Conservation (phyloP, 1,139 yeast species). For the Kodamaea derodonti region DNA sequence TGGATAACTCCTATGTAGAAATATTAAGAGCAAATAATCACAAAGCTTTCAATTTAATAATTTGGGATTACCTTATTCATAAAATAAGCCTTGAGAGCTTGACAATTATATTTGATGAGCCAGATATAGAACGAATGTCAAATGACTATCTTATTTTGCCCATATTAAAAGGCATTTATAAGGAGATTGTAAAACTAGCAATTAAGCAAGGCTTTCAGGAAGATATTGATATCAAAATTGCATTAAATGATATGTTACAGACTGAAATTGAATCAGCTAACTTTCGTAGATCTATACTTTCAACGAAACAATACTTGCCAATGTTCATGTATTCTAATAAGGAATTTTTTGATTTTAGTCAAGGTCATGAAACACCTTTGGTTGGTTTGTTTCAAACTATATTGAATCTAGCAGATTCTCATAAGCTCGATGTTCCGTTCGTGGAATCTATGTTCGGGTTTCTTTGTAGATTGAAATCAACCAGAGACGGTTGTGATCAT, state of each 20-base stretch:
- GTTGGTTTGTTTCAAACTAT: constrained; percentile 9
- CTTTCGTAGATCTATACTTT: background rate
- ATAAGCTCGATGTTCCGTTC: constrained; percentile 11
- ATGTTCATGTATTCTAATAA: constrained; percentile 11
- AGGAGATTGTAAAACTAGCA: constrained; percentile 16
- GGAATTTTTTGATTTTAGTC: constrained; percentile 18
- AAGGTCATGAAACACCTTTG: constrained; percentile 15
- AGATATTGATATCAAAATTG: background rate
- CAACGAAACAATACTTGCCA: constrained; percentile 9
- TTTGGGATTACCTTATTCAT: constrained; percentile 15
- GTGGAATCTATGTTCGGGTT: constrained; percentile 14
- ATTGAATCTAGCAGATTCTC: constrained; percentile 9
- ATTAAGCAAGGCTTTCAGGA: background rate
- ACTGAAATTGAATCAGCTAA: constrained; percentile 2
- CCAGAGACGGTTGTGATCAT: constrained; percentile 10
- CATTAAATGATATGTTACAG: constrained; percentile 1
- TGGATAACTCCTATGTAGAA: background rate
- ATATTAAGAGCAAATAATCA: background rate
- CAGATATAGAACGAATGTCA: constrained; percentile 14
- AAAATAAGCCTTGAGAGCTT: constrained; percentile 16
- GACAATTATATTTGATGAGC: constrained; percentile 21
- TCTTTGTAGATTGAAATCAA: constrained; percentile 11
- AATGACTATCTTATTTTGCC: constrained; percentile 10
- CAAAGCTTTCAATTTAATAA: background rate
- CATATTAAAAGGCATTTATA: constrained; percentile 17